Percentiles rank a stretch among this genome's conserved stretches.
phyloP scores from a whole-genome alignment of 1,139 yeast species.

The Yamadazyma kanchanaburiensis region DNA sequence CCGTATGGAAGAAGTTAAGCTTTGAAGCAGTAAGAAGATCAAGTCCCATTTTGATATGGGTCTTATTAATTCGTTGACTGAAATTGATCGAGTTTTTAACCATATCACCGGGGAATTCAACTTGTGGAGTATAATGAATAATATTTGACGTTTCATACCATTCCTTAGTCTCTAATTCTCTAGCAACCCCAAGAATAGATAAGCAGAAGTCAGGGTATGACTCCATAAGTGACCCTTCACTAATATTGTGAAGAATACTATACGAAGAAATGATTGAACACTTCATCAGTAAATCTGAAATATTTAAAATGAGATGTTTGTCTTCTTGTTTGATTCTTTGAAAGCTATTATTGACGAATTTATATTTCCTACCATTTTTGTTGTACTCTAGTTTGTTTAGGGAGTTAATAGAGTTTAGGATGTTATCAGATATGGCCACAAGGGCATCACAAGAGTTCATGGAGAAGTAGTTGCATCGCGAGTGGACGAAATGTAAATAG shows the following conservation, averaged over 20 bases:
- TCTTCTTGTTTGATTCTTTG: constrained; percentile 50
- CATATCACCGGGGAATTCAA: constrained; percentile 9
- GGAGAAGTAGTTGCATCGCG: no score
- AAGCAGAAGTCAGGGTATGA: constrained; percentile 43
- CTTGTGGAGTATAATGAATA: constrained; percentile 22
- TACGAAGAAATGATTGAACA: constrained; percentile 43
- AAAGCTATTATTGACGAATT: constrained; percentile 47
- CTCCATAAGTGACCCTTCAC: constrained; percentile 30
- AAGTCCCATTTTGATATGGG: constrained; percentile 42
- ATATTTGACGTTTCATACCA: constrained; percentile 53
- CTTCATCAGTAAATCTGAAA: constrained; percentile 30
- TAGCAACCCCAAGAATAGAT: constrained; percentile 49
- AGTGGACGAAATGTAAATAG: no score
- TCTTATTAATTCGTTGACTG: constrained; percentile 17
- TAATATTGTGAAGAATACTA: constrained; percentile 35
- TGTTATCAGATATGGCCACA: constrained; percentile 23
- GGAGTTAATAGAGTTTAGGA: constrained; percentile 24
- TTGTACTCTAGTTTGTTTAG: constrained; percentile 41
- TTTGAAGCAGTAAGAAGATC: constrained; percentile 45
- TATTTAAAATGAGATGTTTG: constrained; percentile 46
- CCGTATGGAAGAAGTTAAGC: constrained; percentile 54
- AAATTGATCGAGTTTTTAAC: constrained; percentile 11
- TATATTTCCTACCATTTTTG: constrained; percentile 51
- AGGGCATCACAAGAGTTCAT: constrained; percentile 23
- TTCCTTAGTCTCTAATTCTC: constrained; percentile 43